Evolutionary conservation across 2,329 filamentous ascomycete species (phyloP).

Genomic region (Dactylellina sp.): DNA sequence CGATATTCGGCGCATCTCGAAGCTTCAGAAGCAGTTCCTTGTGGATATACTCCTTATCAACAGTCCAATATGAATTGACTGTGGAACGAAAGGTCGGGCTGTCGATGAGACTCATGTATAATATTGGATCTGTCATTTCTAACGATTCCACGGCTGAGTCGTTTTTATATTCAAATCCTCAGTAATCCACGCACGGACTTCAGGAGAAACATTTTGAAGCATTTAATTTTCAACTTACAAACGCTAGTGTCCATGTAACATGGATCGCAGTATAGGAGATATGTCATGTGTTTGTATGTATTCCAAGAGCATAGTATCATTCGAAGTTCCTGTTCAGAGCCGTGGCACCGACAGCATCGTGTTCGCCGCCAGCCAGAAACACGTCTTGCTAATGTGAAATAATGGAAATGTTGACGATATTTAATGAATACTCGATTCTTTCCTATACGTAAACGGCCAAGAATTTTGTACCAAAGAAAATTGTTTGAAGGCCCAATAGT

Average conservation of each 20-base stretch:
- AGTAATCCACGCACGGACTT: too few species aligned
- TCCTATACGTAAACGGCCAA: conserved; percentile 1
- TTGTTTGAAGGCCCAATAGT: conserved; percentile 22
- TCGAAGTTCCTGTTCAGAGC: not conserved
- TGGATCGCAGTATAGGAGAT: conserved; percentile 8
- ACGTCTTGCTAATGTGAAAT: conserved; percentile 17
- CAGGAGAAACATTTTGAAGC: too few species aligned
- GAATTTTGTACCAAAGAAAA: conserved; percentile 19
- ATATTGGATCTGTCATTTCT: too few species aligned
- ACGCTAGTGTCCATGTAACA: not conserved
- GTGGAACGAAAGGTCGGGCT: too few species aligned
- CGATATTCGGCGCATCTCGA: too few species aligned
- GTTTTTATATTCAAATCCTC: too few species aligned
- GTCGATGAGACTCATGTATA: too few species aligned
- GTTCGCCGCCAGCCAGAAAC: conserved; percentile 8
- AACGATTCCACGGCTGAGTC: too few species aligned
- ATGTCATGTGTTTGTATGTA: conserved; percentile 2
- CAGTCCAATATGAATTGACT: too few species aligned
- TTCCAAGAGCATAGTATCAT: conserved; percentile 2
- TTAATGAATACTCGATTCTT: conserved; percentile 15
- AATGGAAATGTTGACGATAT: conserved; percentile 11
- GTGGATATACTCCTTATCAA: too few species aligned
- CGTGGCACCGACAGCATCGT: conserved; percentile 16
- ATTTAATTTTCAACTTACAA: conserved; percentile 3
- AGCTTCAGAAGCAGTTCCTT: too few species aligned